Evolutionary conservation across 2,329 filamentous ascomycete genomes (phyloP).

Genomic region (Triangularia setosa): DNA sequence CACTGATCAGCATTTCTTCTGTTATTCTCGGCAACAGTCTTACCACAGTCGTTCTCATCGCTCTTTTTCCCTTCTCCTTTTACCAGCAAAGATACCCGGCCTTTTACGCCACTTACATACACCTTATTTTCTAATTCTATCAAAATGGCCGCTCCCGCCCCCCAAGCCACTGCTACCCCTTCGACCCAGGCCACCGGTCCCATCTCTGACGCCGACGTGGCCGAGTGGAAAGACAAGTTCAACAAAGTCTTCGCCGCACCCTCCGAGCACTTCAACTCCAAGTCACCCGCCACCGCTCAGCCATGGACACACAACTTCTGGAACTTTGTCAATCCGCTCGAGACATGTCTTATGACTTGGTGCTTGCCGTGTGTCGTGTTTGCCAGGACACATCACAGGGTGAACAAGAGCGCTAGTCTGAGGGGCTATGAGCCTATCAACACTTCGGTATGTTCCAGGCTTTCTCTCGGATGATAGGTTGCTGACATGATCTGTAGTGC

Average conservation of each 20-base stretch:
- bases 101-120: background rate
- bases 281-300: constrained; percentile 36
- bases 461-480: background rate
- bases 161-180: constrained; percentile 14
- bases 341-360: constrained; percentile 43
- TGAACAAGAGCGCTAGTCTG: constrained; percentile 38
- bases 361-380: constrained; percentile 47
- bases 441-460: constrained; percentile 37
- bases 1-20: background rate
- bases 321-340: constrained; percentile 42
- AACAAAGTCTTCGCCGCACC: constrained; percentile 42
- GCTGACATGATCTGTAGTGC: constrained; percentile 33
- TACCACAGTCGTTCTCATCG: constrained; percentile 9
- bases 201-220: constrained; percentile 41
- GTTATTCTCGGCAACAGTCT: background rate
- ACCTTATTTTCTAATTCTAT: constrained; percentile 1
- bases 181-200: constrained; percentile 26
- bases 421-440: constrained; percentile 45
- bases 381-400: constrained; percentile 45
- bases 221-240: constrained; percentile 42
- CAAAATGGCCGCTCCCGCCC: constrained; percentile 23
- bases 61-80: constrained; percentile 3
- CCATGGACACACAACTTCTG: constrained; percentile 41
- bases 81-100: background rate
- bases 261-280: constrained; percentile 40